Evolutionary conservation across 2,329 filamentous ascomycete species (phyloP).

Genomic region (Penicillium hordei): DNA sequence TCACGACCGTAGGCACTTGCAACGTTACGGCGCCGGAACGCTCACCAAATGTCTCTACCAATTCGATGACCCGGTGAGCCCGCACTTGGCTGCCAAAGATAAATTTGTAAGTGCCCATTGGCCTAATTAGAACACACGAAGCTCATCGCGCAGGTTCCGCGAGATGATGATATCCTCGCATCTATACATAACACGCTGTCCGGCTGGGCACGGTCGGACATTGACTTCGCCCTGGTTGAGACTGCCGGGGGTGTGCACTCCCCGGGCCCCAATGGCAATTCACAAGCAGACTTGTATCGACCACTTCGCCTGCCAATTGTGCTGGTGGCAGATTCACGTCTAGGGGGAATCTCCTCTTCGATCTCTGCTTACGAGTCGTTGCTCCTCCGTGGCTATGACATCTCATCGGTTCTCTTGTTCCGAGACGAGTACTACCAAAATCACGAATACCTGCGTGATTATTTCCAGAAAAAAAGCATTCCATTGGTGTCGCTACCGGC

Average conservation of each 20-base stretch:
- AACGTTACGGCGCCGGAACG: constrained; percentile 56
- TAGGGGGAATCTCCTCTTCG: constrained; percentile 78
- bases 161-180: constrained; percentile 52
- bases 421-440: constrained; percentile 66
- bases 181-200: constrained; percentile 49
- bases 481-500: constrained; percentile 56
- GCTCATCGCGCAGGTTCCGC: constrained; percentile 45
- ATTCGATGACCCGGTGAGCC: constrained; percentile 72
- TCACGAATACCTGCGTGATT: constrained; percentile 63
- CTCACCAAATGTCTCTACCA: constrained; percentile 66
- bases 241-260: constrained; percentile 82
- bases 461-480: constrained; percentile 64
- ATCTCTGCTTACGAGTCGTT: constrained; percentile 80
- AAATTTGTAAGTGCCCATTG: constrained; percentile 32
- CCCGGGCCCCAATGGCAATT: constrained; percentile 70
- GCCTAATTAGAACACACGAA: background rate
- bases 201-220: constrained; percentile 33
- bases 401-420: constrained; percentile 70
- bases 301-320: constrained; percentile 71
- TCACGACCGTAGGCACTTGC: constrained; percentile 57
- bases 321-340: constrained; percentile 70
- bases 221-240: constrained; percentile 69
- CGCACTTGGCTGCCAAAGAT: constrained; percentile 67
- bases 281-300: constrained; percentile 75
- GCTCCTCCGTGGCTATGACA: constrained; percentile 73